Base-by-base conservation (phyloP, 2,329 filamentous ascomycete species). In the Ophiocordyceps australis region DNA sequence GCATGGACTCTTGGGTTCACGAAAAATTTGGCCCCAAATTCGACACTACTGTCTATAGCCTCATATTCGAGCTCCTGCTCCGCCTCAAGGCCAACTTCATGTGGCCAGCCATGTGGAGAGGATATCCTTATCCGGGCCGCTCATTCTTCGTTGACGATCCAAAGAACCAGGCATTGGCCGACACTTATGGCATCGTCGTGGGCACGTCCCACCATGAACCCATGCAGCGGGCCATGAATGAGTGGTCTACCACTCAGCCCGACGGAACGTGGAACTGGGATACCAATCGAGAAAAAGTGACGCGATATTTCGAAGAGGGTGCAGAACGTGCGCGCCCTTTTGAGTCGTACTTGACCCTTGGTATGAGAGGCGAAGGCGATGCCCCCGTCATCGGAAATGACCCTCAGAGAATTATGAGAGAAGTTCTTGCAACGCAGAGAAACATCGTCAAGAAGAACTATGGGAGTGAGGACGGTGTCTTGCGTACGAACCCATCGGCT, bases 61-160 rank as follows among this genome's bases (percentile, higher is more conserved):
- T 59, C 11, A 60, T 77, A 0, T 76, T 75, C 32, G 72, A 77
- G 37, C 52, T 77, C 5, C 46, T 74, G 2, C 50, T 74, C 4
- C 52, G 70, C 10, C 52, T 72, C 13, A 62, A 57, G 38, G 43
- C 67, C 3, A 76, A 76, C 39, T 75, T 72, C 34, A 48, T 76
- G 27, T 76, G 72, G 72, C 72, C 70, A 1, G 68, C 71, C 1
- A 69, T 69, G 60, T 76, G 71, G 67, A 59, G 62, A 5, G 53
- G 47, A 9, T 54, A 52, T 20, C 55, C 55, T 2, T 49, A 49
- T 4, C 57, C 55, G 0, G 55, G 55, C 7, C 59, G 59, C 19
- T 65, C 65, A 33, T 75, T 77, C 46, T 66, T 68, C 35, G 58
- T 66, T 0, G 71, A 75, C 25, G 70, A 76, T 26, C 50, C 58